Percentiles rank a stretch among this genome's conserved stretches.
Evolutionary conservation across 2,329 filamentous ascomycete genomes (phyloP).

Genomic region (Calonectria hongkongensis): DNA sequence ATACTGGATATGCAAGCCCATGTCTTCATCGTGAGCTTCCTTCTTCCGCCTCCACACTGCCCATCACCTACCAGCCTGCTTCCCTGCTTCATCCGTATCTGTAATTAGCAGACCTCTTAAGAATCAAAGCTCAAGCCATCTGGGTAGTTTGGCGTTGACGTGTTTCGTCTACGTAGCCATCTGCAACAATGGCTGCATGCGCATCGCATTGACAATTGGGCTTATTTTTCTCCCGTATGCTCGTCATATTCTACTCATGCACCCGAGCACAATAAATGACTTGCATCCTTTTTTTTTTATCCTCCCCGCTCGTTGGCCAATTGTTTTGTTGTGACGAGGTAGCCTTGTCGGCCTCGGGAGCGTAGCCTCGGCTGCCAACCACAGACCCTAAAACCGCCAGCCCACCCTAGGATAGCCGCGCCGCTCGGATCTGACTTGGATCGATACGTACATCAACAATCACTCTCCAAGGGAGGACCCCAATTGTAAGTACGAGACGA

Average conservation of each 20-base stretch:
- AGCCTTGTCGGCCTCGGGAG: slow-evolving; percentile 25
- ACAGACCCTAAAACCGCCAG: slow-evolving; percentile 27
- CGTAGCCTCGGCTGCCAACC: slow-evolving; percentile 36
- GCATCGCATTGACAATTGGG: slow-evolving; percentile 27
- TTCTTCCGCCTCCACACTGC: slow-evolving; percentile 13
- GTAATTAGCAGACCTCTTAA: slow-evolving; percentile 10
- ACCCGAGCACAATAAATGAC: slow-evolving; percentile 28
- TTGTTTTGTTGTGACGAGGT: slow-evolving; percentile 31
- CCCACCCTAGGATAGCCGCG: slow-evolving; percentile 35
- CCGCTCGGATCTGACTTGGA: slow-evolving; percentile 23
- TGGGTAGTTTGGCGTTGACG: slow-evolving; percentile 7
- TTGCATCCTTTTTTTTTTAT: slow-evolving; percentile 18
- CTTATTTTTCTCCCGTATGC: slow-evolving; percentile 4
- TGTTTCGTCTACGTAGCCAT: slow-evolving; percentile 15
- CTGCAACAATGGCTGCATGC: slow-evolving; percentile 33
- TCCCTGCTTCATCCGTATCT: slow-evolving; percentile 8
- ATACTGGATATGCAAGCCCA: slow-evolving; percentile 12
- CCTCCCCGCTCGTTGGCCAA: slow-evolving; percentile 4
- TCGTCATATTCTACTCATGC: slow-evolving; percentile 12
- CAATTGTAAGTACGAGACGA: slow-evolving; percentile 24
- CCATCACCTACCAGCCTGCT: slow-evolving; percentile 1
- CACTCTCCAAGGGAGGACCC: slow-evolving; percentile 20
- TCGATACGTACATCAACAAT: slow-evolving; percentile 30
- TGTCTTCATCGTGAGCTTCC: slow-evolving; percentile 24
- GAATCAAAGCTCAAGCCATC: slow-evolving; percentile 19